Base-by-base conservation (phyloP, 352 stramenopile species). In the Pythium guiyangense region DNA sequence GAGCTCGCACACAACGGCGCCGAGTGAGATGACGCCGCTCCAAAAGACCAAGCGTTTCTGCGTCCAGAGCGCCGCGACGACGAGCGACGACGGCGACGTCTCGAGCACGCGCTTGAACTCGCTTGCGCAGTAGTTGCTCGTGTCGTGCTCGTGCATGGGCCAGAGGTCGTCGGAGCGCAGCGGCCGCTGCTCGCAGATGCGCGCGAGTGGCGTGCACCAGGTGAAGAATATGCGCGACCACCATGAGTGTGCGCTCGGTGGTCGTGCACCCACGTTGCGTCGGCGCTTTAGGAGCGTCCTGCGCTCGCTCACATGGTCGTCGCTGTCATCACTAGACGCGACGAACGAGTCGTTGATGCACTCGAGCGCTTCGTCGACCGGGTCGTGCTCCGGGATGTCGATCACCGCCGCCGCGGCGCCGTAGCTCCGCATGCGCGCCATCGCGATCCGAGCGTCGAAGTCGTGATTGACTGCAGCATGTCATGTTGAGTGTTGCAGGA, bases 141-240 rank as follows among this genome's bases (percentile, higher is more conserved):
- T 54, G 53, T 63, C 69, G 8, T 51, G 56, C 35, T 59, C 53
- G 15, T 70, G 37, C 12, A 81, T 54, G 26, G 49, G 26, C 71
- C 66, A 81, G 11, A 76, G 63, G 47, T 81, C 71, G 6, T 69
- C 56, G 6, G 70, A 37, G 0, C 59, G 50, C 51, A 77, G 59
- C 8, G 65, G 55, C 0, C 65, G 65, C 27, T 69, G 49, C 29
- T 52, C 57, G 52, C 65, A 71, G 15, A 71, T 45, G 11, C 44
- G 40, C 4, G 57, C 50, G 11, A 77, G 62, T 15, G 62, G 70
- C 39, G 66, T 57, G 31, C 69, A 77, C 59, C 59, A 69, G 20
- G 58, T 63, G 46, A 77, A 77, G 49, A 77, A 71, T 48, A 64
- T 40, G 39, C 60, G 48, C 20, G 69, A 77, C 59, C 59, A 69